phyloP scores from a whole-genome alignment of 148 eudicot species.

The Pharnaceum exiguum region DNA sequence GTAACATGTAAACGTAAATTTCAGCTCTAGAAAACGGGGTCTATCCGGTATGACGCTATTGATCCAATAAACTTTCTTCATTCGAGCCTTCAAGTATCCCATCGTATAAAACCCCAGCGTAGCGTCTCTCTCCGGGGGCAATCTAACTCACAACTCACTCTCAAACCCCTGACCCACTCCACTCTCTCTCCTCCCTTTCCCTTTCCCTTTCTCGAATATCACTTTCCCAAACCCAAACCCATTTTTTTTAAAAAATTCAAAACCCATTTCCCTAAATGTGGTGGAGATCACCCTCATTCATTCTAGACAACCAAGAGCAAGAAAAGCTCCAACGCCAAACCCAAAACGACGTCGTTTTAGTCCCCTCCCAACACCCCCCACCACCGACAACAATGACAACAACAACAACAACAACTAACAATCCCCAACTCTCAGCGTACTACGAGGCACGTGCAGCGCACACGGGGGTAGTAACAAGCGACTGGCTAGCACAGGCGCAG shows the following conservation, averaged over 20 bases:
- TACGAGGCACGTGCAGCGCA: constrained; percentile 89
- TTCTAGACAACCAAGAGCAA: constrained; percentile 49
- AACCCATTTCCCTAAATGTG: too few species aligned
- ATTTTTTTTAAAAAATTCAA: background rate
- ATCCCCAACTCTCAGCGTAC: constrained; percentile 62
- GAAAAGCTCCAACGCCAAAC: constrained; percentile 8
- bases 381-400: constrained; percentile 43
- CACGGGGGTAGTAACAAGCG: constrained; percentile 85
- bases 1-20: too few species aligned
- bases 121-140: too few species aligned
- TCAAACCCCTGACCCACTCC: background rate
- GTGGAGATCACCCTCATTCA: constrained; percentile 83
- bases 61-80: too few species aligned
- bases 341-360: constrained; percentile 42
- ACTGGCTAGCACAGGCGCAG: constrained; percentile 91
- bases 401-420: constrained; percentile 26
- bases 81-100: too few species aligned
- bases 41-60: too few species aligned
- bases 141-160: too few species aligned
- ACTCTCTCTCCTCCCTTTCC: background rate
- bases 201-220: background rate
- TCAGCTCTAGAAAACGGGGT: too few species aligned
- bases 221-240: background rate
- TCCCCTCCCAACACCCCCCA: constrained; percentile 13
- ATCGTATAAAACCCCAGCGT: too few species aligned